phyloP scores from a whole-genome alignment of 306 rosid genomes.

The Pterocarpus macrocarpus region DNA sequence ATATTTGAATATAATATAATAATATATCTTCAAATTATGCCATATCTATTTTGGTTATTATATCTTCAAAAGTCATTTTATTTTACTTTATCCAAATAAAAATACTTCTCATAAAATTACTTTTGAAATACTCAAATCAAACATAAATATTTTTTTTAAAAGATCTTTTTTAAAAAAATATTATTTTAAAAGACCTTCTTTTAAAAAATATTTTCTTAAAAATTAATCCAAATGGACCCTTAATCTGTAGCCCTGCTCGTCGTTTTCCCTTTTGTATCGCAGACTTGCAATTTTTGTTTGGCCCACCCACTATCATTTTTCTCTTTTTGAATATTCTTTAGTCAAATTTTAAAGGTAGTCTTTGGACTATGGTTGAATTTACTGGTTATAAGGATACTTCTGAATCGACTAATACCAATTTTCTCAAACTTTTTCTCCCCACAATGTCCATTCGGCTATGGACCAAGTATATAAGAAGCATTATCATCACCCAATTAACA shows the following conservation, averaged over 20 bases:
- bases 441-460: neutral
- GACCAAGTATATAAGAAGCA: neutral
- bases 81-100: no score
- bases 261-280: neutral
- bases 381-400: neutral
- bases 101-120: no score
- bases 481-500: neutral
- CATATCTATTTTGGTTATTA: no score
- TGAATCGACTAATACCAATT: neutral
- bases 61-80: no score
- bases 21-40: no score
- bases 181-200: no score
- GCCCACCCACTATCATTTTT: neutral
- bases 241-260: neutral
- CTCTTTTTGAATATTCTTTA: neutral
- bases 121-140: no score
- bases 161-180: no score
- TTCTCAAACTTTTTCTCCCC: neutral
- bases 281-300: neutral
- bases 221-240: no score
- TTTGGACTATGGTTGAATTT: neutral
- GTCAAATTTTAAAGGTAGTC: neutral
- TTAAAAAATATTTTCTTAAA: no score
- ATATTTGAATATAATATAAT: no score
- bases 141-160: no score